Evolutionary conservation across 352 stramenopile genomes (phyloP).

Genomic region (Phytophthora pinifolia): DNA sequence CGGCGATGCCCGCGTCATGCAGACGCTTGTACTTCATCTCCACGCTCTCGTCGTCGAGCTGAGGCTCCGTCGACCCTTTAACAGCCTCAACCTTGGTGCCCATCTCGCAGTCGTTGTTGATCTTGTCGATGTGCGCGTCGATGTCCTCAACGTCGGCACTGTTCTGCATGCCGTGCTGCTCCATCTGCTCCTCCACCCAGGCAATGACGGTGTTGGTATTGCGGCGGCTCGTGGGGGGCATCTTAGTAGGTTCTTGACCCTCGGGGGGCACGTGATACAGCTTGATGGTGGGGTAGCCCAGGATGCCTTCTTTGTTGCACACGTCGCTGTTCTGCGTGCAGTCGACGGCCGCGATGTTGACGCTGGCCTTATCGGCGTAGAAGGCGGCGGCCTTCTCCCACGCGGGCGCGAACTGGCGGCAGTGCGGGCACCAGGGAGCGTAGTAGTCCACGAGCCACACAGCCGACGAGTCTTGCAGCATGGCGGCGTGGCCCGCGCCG

Average conservation of each 20-base stretch:
- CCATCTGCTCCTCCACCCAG: constrained; percentile 65
- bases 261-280: constrained; percentile 61
- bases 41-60: constrained; percentile 36
- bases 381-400: constrained; percentile 69
- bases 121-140: constrained; percentile 52
- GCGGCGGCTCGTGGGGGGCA: constrained; percentile 36
- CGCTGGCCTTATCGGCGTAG: constrained; percentile 51
- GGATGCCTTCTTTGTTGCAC: constrained; percentile 63
- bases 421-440: constrained; percentile 80
- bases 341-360: constrained; percentile 75
- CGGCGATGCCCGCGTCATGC: constrained; percentile 62
- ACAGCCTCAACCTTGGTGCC: constrained; percentile 14
- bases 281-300: constrained; percentile 67
- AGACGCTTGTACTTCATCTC: constrained; percentile 67
- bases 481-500: constrained; percentile 34
- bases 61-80: constrained; percentile 13
- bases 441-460: constrained; percentile 86
- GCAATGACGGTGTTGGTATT: constrained; percentile 61
- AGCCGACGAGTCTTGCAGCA: constrained; percentile 40
- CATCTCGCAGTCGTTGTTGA: constrained; percentile 48
- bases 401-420: constrained; percentile 67
- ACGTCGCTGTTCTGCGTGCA: constrained; percentile 58
- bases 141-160: constrained; percentile 51
- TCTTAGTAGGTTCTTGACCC: constrained; percentile 35
- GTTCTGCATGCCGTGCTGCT: constrained; percentile 45